Base-by-base conservation (phyloP, 2,329 filamentous ascomycete species). In the Pezicula carpinea region DNA sequence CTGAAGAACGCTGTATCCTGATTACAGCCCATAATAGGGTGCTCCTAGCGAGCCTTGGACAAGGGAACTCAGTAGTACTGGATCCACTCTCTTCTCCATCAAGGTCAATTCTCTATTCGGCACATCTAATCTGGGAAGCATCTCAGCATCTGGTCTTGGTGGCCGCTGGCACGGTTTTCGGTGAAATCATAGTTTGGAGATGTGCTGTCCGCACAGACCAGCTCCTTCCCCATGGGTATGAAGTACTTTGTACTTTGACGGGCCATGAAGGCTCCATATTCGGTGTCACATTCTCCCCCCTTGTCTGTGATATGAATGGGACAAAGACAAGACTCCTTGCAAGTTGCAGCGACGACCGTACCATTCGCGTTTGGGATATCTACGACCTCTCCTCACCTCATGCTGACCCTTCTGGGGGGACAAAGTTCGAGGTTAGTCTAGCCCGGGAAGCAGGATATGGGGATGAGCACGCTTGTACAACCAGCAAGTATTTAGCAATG, bases 231-330 rank as follows among this genome's bases (percentile, higher is more conserved):
- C 44, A 50, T 26, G 48, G 48, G 15, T 68, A 67, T 33, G 69
- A 77, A 54, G 65, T 79, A 17, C 65, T 81, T 4, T 75, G 70
- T 47, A 72, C 79, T 19, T 74, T 85, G 42, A 71, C 72, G 0
- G 82, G 82, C 1, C 93, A 99, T 59, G 90, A 96, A 60, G 93
- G 93, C 0, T 96, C 92, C 1, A 85, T 99, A 22, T 99, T 96
- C 56, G 91, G 89, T 1, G 87, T 99, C 2, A 76, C 82, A 26
- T 85, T 97, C 31, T 95, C 89, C 0, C 69, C 76, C 1, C 61
- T 69, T 54, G 65, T 84, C 17, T 51, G 53, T 6, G 54, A 67
- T 18, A 52, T 63, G 2, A 64, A 68, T 13, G 70, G 69, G 0
- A 62, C 60, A 6, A 62, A 62, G 17, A 69, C 71, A 21, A 75